These are phyloP conservation scores for Acidiella bohemica DNA, from an alignment of 495 filamentous ascomycete genomes.

Conservation along the genomic window DNA sequence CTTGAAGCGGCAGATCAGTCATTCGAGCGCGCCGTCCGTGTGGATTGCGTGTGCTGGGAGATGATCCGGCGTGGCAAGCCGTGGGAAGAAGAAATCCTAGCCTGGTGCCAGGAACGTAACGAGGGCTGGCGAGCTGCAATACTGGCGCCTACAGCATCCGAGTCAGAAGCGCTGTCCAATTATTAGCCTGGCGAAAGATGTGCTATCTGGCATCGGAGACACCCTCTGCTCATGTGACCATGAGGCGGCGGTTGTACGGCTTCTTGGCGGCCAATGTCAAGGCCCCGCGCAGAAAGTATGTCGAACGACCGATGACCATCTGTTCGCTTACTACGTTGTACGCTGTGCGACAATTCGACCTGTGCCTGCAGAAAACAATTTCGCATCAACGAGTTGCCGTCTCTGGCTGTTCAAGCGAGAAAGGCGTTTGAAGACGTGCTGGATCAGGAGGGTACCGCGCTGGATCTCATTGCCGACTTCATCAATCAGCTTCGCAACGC, in stretches of 20 bases:
- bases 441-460: constrained; percentile 39
- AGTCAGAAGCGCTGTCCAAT: constrained; percentile 22
- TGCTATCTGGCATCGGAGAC: constrained; percentile 63
- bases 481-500: constrained; percentile 1
- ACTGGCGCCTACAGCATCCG: constrained; percentile 36
- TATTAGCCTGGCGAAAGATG: constrained; percentile 66
- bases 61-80: constrained; percentile 66
- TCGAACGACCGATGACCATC: constrained; percentile 70
- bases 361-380: constrained; percentile 40
- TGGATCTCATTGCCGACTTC: constrained; percentile 33
- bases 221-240: constrained; percentile 56
- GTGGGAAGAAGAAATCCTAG: constrained; percentile 56
- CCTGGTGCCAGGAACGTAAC: constrained; percentile 65
- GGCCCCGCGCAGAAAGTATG: constrained; percentile 64
- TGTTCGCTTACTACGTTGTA: constrained; percentile 77
- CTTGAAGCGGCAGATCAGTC: constrained; percentile 69
- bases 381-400: no score
- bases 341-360: constrained; percentile 60
- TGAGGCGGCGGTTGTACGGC: constrained; percentile 80
- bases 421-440: constrained; percentile 41
- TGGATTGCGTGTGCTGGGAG: constrained; percentile 84
- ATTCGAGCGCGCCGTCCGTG: constrained; percentile 70
- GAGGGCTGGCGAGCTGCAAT: constrained; percentile 75
- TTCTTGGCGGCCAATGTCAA: constrained; percentile 69
- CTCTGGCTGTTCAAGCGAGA: no score